A percentile compares a stretch with the other conserved stretches of the same genome.
Evolutionary conservation across 768 basidiomycete species (phyloP).

Genomic region (Trametes maxima): DNA sequence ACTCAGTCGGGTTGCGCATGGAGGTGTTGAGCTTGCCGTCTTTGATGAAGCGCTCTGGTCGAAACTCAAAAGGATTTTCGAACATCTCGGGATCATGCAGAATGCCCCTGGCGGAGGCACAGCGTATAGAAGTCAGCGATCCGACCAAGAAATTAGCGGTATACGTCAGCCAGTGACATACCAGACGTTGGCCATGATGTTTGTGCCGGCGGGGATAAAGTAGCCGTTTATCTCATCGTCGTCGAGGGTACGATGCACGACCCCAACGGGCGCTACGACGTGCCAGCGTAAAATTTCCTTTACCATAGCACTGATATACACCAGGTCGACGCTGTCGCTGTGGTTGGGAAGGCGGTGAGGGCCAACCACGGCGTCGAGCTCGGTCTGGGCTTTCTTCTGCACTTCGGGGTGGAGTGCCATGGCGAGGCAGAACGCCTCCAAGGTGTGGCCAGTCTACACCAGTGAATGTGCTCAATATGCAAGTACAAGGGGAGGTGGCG

Average conservation of each 20-base stretch:
- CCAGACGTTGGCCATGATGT: too few relatives aligned
- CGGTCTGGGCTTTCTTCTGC: conserved; percentile 19
- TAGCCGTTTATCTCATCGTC: conserved; percentile 27
- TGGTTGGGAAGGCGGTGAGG: conserved; percentile 7
- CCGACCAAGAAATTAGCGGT: too few relatives aligned
- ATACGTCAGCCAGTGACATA: too few relatives aligned
- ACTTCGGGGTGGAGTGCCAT: conserved; percentile 31
- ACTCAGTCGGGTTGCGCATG: not conserved
- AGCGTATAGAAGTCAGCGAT: too few relatives aligned
- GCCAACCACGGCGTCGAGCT: conserved; percentile 20
- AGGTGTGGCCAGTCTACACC: conserved; percentile 9
- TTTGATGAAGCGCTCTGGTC: conserved; percentile 71
- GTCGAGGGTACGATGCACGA: conserved; percentile 32
- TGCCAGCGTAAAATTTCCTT: conserved; percentile 19
- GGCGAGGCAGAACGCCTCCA: conserved; percentile 32
- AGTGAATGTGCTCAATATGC: not conserved
- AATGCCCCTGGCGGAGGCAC: conserved; percentile 43
- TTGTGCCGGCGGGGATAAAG: conserved; percentile 30
- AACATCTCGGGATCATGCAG: conserved; percentile 87
- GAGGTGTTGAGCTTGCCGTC: conserved; percentile 49
- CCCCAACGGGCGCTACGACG: conserved; percentile 1
- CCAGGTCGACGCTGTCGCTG: conserved; percentile 1
- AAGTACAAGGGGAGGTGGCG: not conserved
- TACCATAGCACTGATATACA: conserved; percentile 12
- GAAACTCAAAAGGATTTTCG: conserved; percentile 79